These are phyloP conservation scores for Nakazawaea anatomiae DNA, from an alignment of 805 yeast species.

Conservation along the genomic window DNA sequence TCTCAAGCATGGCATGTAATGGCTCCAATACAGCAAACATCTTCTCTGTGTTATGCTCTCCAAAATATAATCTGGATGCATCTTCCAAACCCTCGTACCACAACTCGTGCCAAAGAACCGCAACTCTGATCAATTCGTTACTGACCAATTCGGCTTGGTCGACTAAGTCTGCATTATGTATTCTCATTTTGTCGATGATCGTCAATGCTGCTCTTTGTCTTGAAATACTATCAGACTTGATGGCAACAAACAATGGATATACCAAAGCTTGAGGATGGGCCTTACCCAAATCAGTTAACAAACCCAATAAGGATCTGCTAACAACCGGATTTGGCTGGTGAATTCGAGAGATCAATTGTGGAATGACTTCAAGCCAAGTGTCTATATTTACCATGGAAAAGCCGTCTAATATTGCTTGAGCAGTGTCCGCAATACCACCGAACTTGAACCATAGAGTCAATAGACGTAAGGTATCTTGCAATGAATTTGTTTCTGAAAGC, in stretches of 20 bases:
- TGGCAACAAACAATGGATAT: slow-evolving; percentile 92
- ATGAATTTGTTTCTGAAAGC: slow-evolving; percentile 75
- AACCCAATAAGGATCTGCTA: slow-evolving; percentile 69
- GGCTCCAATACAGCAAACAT: slow-evolving; percentile 92
- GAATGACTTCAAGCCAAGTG: slow-evolving; percentile 92
- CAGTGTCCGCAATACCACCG: slow-evolving; percentile 91
- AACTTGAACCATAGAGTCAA: slow-evolving; percentile 93
- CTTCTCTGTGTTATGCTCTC: slow-evolving; percentile 89
- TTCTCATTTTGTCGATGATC: slow-evolving; percentile 86
- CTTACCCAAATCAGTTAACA: slow-evolving; percentile 82
- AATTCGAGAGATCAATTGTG: slow-evolving; percentile 92
- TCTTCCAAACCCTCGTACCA: slow-evolving; percentile 98
- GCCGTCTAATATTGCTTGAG: slow-evolving; percentile 86
- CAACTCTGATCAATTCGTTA: slow-evolving; percentile 87
- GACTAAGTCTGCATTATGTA: slow-evolving; percentile 78
- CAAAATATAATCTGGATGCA: slow-evolving; percentile 89
- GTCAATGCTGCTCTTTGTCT: slow-evolving; percentile 89
- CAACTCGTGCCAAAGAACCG: slow-evolving; percentile 94
- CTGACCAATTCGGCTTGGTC: slow-evolving; percentile 94
- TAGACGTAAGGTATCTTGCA: slow-evolving; percentile 88
- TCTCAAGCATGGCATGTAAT: slow-evolving; percentile 73
- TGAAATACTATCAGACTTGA: slow-evolving; percentile 84
- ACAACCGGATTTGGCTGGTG: slow-evolving; percentile 91
- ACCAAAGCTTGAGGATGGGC: slow-evolving; percentile 97
- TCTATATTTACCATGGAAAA: slow-evolving; percentile 84